A percentile compares a stretch with the other conserved stretches of the same genome.
Conservation (phyloP, 2,329 filamentous ascomycete species). For the Fusarium sambucinum region DNA sequence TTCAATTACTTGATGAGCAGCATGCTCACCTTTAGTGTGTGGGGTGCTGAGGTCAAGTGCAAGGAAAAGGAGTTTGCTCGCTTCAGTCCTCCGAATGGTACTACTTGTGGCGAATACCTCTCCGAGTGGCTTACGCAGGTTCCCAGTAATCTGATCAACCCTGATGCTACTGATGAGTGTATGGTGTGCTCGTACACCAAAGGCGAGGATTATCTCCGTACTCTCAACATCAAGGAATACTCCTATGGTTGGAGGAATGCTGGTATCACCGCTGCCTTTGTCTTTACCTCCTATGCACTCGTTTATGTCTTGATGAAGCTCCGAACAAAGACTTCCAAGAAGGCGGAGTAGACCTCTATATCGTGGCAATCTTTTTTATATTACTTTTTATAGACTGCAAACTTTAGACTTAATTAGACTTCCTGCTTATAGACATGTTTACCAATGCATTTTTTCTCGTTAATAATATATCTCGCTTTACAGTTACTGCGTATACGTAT, state of each 20-base stretch:
- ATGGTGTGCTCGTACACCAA: conserved; percentile 69
- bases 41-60: conserved; percentile 62
- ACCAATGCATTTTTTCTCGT: neutral
- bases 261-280: conserved; percentile 69
- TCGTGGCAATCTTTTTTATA: too few relatives aligned
- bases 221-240: conserved; percentile 70
- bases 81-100: conserved; percentile 63
- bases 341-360: conserved; percentile 51
- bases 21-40: conserved; percentile 65
- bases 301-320: conserved; percentile 63
- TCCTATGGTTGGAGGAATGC: conserved; percentile 76
- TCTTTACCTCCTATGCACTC: conserved; percentile 63
- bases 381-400: conserved; percentile 3
- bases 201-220: conserved; percentile 70
- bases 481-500: neutral
- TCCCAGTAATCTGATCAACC: conserved; percentile 68
- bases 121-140: conserved; percentile 59
- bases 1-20: conserved; percentile 72
- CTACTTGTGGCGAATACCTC: conserved; percentile 71
- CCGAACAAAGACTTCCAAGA: conserved; percentile 62
- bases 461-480: too few relatives aligned
- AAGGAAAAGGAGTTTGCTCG: conserved; percentile 61
- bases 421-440: neutral
- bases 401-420: neutral
- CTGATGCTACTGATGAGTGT: conserved; percentile 67